phyloP scores from a whole-genome alignment of 345 rosid genomes.

The Anacardium occidentale region DNA sequence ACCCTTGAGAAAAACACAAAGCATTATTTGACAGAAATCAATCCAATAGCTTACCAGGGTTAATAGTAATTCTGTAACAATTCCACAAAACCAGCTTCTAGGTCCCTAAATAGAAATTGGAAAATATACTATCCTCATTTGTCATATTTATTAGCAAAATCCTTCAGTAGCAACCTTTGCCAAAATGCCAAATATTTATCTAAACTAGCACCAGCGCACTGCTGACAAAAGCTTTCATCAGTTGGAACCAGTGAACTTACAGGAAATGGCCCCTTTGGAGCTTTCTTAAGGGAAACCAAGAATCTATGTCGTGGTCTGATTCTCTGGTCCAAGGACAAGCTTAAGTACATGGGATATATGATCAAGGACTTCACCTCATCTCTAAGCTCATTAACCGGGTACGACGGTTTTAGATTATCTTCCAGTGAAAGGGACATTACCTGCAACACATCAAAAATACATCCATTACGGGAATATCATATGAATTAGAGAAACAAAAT shows the following conservation, averaged over 20 bases:
- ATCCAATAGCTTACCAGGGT: slow-evolving; percentile 8
- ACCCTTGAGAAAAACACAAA: background rate
- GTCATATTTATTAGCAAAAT: slow-evolving; percentile 72
- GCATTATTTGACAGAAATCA: background rate
- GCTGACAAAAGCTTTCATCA: slow-evolving; percentile 81
- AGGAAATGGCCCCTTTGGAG: slow-evolving; percentile 94
- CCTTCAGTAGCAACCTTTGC: slow-evolving; percentile 60
- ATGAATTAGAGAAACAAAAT: background rate
- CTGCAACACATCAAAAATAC: slow-evolving; percentile 34
- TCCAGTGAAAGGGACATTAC: slow-evolving; percentile 89
- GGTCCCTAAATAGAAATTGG: slow-evolving; percentile 5
- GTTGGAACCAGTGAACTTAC: slow-evolving; percentile 77
- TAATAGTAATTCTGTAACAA: background rate
- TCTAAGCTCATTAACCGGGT: slow-evolving; percentile 76
- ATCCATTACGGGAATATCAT: slow-evolving; percentile 1
- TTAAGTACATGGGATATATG: slow-evolving; percentile 79
- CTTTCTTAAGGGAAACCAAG: slow-evolving; percentile 87
- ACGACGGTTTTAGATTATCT: slow-evolving; percentile 85
- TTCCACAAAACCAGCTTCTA: background rate
- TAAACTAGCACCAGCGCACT: slow-evolving; percentile 85
- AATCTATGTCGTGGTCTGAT: slow-evolving; percentile 93
- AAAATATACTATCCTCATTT: slow-evolving; percentile 32
- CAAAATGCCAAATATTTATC: slow-evolving; percentile 83
- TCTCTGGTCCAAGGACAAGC: slow-evolving; percentile 89
- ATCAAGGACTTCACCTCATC: slow-evolving; percentile 79